Conservation (phyloP, 2,329 filamentous ascomycete species). For the Aspergillus pseudoviridinutans region DNA sequence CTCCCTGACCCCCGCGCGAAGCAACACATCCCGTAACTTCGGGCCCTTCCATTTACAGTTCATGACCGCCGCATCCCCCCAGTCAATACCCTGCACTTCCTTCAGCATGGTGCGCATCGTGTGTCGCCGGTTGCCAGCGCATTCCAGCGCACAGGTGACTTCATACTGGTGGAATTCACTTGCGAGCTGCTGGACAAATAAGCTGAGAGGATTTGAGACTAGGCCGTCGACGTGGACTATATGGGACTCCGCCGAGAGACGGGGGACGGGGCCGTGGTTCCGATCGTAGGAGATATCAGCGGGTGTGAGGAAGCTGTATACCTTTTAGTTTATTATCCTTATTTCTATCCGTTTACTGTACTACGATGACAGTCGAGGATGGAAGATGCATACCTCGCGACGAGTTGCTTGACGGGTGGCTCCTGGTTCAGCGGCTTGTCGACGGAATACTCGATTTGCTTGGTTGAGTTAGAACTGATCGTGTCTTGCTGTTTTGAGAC, state of each 20-base stretch:
- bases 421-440: constrained; percentile 33
- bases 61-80: constrained; percentile 59
- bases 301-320: constrained; percentile 49
- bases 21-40: constrained; percentile 50
- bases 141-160: constrained; percentile 56
- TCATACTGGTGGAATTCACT: constrained; percentile 50
- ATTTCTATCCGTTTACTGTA: not conserved
- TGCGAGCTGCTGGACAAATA: constrained; percentile 47
- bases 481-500: not conserved
- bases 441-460: constrained; percentile 15
- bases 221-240: constrained; percentile 48
- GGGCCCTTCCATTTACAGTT: constrained; percentile 57
- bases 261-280: constrained; percentile 54
- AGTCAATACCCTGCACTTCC: constrained; percentile 58
- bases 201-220: constrained; percentile 41
- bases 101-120: constrained; percentile 58
- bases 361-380: too few species aligned
- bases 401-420: constrained; percentile 24
- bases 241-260: constrained; percentile 41
- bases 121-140: constrained; percentile 58
- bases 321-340: not conserved
- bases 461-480: not conserved
- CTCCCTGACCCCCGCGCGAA: constrained; percentile 41
- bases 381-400: constrained; percentile 20
- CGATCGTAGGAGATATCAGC: constrained; percentile 53